These are phyloP conservation scores for Penicillium vulpinum DNA, from an alignment of 2,329 filamentous ascomycete species.

Conservation along the genomic window DNA sequence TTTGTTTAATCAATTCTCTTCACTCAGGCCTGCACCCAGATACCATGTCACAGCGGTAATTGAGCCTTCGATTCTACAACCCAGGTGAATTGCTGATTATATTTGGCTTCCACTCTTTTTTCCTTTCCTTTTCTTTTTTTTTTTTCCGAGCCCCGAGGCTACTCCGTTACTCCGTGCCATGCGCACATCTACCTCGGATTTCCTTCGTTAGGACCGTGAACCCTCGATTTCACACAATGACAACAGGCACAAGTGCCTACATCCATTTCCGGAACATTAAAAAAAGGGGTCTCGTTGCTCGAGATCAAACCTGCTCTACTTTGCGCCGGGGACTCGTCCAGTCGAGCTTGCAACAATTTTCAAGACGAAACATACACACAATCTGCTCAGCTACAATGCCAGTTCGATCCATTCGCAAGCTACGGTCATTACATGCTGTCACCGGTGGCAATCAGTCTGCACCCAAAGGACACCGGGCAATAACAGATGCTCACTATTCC, in stretches of 20 bases:
- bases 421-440: background rate
- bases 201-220: background rate
- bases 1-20: background rate
- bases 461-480: background rate
- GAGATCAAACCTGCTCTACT: background rate
- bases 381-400: background rate
- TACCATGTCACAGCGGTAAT: background rate
- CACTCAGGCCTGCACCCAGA: background rate
- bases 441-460: background rate
- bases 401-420: background rate
- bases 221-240: conserved; percentile 10
- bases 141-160: background rate
- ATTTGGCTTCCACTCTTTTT: background rate
- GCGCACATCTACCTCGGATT: background rate
- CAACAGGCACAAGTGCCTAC: conserved; percentile 9
- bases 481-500: background rate
- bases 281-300: background rate
- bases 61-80: background rate
- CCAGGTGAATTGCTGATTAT: background rate
- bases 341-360: background rate
- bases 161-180: background rate
- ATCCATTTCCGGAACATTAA: conserved; percentile 6
- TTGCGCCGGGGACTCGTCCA: background rate
- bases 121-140: no score
- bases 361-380: conserved; percentile 5